Conservation (phyloP, 129 eudicot species). For the Centella asiatica region DNA sequence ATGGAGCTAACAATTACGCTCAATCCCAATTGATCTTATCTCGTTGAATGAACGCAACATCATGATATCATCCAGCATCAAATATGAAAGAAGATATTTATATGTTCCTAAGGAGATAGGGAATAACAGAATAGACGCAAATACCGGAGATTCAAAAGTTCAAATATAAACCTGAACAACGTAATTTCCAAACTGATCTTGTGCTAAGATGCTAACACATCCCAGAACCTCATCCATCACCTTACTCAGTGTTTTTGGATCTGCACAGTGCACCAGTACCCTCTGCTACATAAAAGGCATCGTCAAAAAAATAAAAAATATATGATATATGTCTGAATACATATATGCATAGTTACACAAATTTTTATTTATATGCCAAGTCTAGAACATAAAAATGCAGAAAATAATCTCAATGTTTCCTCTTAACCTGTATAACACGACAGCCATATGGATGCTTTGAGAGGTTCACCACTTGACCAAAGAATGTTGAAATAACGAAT, state of each 20-base stretch:
- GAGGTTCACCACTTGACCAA: constrained; percentile 32
- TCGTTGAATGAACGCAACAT: too few relatives aligned
- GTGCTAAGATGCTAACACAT: constrained; percentile 34
- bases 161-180: constrained; percentile 34
- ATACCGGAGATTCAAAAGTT: neutral
- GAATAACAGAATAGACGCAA: neutral
- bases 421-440: constrained; percentile 59
- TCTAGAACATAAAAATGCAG: neutral
- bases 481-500: constrained; percentile 36
- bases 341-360: neutral
- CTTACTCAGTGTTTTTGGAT: constrained; percentile 13
- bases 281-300: constrained; percentile 19
- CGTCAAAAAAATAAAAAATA: neutral
- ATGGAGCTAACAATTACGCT: too few relatives aligned
- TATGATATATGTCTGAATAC: too few relatives aligned
- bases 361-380: neutral
- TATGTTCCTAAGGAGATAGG: too few relatives aligned
- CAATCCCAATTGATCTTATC: too few relatives aligned
- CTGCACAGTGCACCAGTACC: constrained; percentile 44
- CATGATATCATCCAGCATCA: too few relatives aligned
- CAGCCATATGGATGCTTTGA: constrained; percentile 60
- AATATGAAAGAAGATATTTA: neutral
- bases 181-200: constrained; percentile 57
- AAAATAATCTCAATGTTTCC: neutral
- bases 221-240: constrained; percentile 45